phyloP scores from a whole-genome alignment of 2,329 filamentous ascomycete species.

The Acrocalymma vagum region DNA sequence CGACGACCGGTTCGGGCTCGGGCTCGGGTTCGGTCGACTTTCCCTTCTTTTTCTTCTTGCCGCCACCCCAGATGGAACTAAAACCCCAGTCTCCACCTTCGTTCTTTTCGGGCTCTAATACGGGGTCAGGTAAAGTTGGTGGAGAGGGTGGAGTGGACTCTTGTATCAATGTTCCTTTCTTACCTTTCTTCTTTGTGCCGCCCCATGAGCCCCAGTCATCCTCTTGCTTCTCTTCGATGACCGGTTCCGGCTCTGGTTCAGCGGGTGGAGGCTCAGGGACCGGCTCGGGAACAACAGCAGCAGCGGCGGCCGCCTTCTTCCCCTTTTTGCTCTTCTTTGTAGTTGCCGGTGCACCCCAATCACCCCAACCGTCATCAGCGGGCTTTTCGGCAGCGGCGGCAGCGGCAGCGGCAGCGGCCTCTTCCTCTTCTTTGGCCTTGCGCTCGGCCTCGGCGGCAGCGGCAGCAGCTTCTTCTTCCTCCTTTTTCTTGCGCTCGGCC shows the following conservation, averaged over 20 bases:
- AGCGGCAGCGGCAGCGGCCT: slow-evolving; percentile 13
- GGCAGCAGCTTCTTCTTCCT: slow-evolving; percentile 31
- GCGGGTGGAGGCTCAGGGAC: slow-evolving; percentile 31
- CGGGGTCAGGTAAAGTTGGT: slow-evolving; percentile 16
- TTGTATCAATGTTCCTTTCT: slow-evolving; percentile 53
- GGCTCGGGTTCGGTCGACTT: slow-evolving; percentile 42
- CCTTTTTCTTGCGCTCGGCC: slow-evolving; percentile 34
- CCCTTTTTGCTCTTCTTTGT: slow-evolving; percentile 41
- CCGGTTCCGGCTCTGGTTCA: slow-evolving; percentile 31
- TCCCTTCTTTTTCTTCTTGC: slow-evolving; percentile 58
- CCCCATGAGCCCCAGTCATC: slow-evolving; percentile 44
- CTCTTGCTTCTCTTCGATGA: slow-evolving; percentile 33
- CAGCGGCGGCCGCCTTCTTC: slow-evolving; percentile 45
- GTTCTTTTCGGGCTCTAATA: slow-evolving; percentile 31
- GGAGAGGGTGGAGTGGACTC: slow-evolving; percentile 18
- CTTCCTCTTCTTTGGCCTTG: slow-evolving; percentile 29
- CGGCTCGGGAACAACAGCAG: slow-evolving; percentile 51
- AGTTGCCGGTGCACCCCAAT: slow-evolving; percentile 37
- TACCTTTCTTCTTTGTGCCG: slow-evolving; percentile 50
- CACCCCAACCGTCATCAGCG: slow-evolving; percentile 39
- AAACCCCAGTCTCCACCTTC: slow-evolving; percentile 45
- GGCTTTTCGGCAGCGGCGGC: slow-evolving; percentile 24
- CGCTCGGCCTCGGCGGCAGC: slow-evolving; percentile 22
- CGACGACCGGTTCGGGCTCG: slow-evolving; percentile 34
- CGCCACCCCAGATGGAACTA: slow-evolving; percentile 48